Evolutionary conservation across 2,329 filamentous ascomycete species (phyloP).

Genomic region (Tolypocladium endophyticum): DNA sequence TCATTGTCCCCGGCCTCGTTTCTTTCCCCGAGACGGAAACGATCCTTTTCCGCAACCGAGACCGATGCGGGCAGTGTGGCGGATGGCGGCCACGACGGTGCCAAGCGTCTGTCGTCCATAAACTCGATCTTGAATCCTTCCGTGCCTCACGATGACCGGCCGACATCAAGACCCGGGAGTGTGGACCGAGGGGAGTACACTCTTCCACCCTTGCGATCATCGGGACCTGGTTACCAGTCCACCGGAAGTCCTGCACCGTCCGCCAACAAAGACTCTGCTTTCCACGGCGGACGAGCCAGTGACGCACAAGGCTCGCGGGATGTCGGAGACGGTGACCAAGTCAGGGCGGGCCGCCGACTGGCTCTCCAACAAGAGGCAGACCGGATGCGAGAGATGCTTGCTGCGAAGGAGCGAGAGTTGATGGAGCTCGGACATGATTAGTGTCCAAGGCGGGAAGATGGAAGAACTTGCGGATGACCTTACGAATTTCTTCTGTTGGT

Average conservation of each 20-base stretch:
- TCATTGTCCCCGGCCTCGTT: constrained; percentile 53
- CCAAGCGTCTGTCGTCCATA: constrained; percentile 62
- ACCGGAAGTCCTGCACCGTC: constrained; percentile 27
- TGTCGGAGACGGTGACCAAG: constrained; percentile 33
- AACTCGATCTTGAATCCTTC: constrained; percentile 62
- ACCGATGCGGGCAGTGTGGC: constrained; percentile 30
- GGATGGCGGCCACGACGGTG: constrained; percentile 32
- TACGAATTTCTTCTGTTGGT: constrained; percentile 12
- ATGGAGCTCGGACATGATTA: constrained; percentile 20
- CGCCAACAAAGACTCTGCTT: constrained; percentile 19
- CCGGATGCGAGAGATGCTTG: constrained; percentile 61
- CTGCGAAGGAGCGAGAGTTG: constrained; percentile 65
- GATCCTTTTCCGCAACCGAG: constrained; percentile 54
- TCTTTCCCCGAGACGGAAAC: constrained; percentile 50
- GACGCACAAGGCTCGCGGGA: constrained; percentile 13
- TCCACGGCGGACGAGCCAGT: background rate
- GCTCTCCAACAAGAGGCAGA: constrained; percentile 64
- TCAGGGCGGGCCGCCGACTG: constrained; percentile 51
- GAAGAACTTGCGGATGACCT: constrained; percentile 10
- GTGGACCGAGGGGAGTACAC: constrained; percentile 27
- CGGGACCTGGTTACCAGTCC: constrained; percentile 27
- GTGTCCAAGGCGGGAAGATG: constrained; percentile 4
- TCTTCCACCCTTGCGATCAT: constrained; percentile 31
- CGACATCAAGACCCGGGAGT: constrained; percentile 17
- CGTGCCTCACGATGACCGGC: constrained; percentile 12